phyloP scores from a whole-genome alignment of 805 yeast species.

The Metschnikowia noctiluminum region DNA sequence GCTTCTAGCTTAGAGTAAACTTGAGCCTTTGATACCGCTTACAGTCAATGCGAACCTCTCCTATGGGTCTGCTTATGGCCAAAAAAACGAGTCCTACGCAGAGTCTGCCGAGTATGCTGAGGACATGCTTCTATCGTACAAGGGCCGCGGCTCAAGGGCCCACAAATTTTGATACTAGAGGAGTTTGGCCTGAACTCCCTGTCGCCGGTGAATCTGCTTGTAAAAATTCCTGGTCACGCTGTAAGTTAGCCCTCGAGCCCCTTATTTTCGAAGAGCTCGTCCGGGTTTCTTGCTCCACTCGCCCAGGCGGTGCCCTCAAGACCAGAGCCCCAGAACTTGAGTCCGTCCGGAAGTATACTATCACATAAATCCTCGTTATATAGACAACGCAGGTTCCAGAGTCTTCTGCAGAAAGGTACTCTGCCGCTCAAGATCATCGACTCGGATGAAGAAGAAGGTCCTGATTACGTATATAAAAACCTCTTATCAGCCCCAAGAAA shows the following conservation, averaged over 20 bases:
- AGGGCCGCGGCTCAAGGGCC: conserved; percentile 38
- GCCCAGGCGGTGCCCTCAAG: too few relatives aligned
- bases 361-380: too few relatives aligned
- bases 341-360: background rate
- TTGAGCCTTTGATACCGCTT: background rate
- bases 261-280: background rate
- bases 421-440: conserved; percentile 8
- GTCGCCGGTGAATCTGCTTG: background rate
- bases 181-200: conserved; percentile 12
- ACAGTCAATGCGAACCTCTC: conserved; percentile 3
- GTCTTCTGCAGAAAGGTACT: too few relatives aligned
- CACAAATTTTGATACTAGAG: too few relatives aligned
- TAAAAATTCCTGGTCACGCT: background rate
- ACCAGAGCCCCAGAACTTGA: background rate
- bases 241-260: conserved; percentile 4
- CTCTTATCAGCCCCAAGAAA: too few relatives aligned
- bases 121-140: conserved; percentile 24
- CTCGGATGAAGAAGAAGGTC: background rate
- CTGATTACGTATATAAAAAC: background rate
- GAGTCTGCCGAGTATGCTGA: too few relatives aligned
- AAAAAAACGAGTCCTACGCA: background rate
- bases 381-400: conserved; percentile 11
- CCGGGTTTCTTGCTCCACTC: too few relatives aligned
- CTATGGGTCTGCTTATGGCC: background rate
- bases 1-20: background rate